Conservation (phyloP, 495 filamentous ascomycete genomes). For the Extremus antarcticus region DNA sequence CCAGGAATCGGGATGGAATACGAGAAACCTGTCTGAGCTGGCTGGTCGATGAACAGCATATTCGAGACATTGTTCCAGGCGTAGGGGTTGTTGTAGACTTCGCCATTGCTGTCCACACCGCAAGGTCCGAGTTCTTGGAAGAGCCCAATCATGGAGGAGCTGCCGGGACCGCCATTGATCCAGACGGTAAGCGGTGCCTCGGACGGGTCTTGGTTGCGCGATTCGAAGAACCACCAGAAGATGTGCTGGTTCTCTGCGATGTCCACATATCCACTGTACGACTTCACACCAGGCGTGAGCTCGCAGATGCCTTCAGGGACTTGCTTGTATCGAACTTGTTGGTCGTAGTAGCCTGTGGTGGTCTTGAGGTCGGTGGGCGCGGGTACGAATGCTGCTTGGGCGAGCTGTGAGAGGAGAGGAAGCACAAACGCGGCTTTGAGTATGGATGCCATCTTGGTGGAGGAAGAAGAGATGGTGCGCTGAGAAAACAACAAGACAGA, state of each 20-base stretch:
- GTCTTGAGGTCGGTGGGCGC: constrained; percentile 43
- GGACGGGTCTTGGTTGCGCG: constrained; percentile 42
- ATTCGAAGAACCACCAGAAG: constrained; percentile 39
- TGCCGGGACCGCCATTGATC: constrained; percentile 52
- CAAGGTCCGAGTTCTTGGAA: constrained; percentile 57
- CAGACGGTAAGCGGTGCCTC: constrained; percentile 51
- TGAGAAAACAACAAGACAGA: not conserved
- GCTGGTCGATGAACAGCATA: constrained; percentile 51
- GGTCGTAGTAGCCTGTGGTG: constrained; percentile 40
- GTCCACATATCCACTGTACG: constrained; percentile 57
- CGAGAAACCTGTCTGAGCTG: constrained; percentile 48
- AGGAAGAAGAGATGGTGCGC: not conserved
- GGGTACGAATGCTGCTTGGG: constrained; percentile 37
- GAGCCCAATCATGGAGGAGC: constrained; percentile 50
- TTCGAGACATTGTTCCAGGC: constrained; percentile 47
- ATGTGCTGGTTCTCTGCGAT: constrained; percentile 50
- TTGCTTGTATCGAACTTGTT: constrained; percentile 47
- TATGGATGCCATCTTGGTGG: not conserved
- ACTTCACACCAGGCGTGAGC: constrained; percentile 51
- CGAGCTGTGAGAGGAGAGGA: not conserved
- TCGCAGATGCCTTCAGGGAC: constrained; percentile 56
- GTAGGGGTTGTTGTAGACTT: constrained; percentile 46
- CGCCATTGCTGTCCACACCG: constrained; percentile 39
- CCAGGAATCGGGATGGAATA: constrained; percentile 45
- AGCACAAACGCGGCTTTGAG: not conserved